Base-by-base conservation (phyloP, 352 stramenopile species). In the Globisporangium viniferum region DNA sequence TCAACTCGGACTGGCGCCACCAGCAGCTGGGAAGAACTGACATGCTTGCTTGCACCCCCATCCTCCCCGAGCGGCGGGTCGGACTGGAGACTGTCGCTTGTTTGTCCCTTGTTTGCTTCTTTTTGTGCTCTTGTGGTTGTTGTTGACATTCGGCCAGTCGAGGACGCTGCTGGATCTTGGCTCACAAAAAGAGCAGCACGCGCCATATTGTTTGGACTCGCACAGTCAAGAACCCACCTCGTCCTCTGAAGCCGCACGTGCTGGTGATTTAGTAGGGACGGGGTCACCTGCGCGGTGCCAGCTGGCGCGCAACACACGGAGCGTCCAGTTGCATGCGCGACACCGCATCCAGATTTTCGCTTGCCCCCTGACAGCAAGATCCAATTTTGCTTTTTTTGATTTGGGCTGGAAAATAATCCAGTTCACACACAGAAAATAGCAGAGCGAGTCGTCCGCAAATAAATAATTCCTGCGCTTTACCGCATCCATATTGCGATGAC, bases 1-100 rank as follows among this genome's bases (percentile, higher is more conserved):
- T 63, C 58, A 63, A 63, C 22, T n/a, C 56, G 5, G 10, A 33
- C 36, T 64, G 58, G 49, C 58, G 58, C 58, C 58, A 63, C 10
- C 58, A 54, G 5, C 58, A 64, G 36, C 4, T 64, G 36, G 24
- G 22, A 36, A 20, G 18, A 18, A 56, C 8, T 18, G 24, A n/a
- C 27, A 41, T 5, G 39, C 39, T 46, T 5, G 39, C 12, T 46
- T 20, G 31, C 55, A 60, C 36, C 55, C 31, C 8, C 33, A 60
- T 60, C 20, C 48, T 24, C n/a, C 31, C 15, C n/a, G 54, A 27
- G 6, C 8, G 1, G 36, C 24, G 36, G 24, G 58, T 51, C 58
- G 39, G 35, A 63, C 58, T 39, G n/a, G 24, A 39, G 27, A 3
- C 48, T 55, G 48, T 55, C n/a, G 8, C 48, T 24, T 55, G 48